Evolutionary conservation across 106 monocot species (phyloP).

Genomic region (Acorus calamus): DNA sequence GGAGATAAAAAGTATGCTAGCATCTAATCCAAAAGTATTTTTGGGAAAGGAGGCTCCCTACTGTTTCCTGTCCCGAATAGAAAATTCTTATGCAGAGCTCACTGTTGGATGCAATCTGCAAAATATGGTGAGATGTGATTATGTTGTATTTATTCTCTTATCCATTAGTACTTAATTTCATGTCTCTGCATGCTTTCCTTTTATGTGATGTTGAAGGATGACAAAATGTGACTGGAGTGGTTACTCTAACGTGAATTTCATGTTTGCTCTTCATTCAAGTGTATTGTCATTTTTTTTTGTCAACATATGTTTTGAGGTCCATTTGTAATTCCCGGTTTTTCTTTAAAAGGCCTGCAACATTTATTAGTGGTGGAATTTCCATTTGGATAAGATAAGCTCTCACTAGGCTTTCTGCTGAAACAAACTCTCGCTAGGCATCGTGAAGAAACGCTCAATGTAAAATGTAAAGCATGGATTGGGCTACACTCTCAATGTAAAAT

Average conservation of each 20-base stretch:
- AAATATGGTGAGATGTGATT: constrained; percentile 36
- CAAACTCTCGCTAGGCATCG: too few relatives aligned
- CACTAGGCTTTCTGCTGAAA: too few relatives aligned
- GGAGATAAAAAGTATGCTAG: constrained; percentile 52
- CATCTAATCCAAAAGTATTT: constrained; percentile 42
- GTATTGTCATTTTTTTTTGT: too few relatives aligned
- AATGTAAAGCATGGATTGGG: too few relatives aligned
- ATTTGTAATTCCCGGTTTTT: too few relatives aligned
- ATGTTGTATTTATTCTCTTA: not conserved
- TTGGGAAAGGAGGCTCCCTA: constrained; percentile 66
- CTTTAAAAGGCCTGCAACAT: too few relatives aligned
- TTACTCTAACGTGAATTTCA: not conserved
- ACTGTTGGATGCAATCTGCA: constrained; percentile 80
- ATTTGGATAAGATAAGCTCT: too few relatives aligned
- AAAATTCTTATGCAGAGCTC: constrained; percentile 62
- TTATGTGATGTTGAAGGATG: not conserved
- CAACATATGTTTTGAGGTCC: too few relatives aligned
- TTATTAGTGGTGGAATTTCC: too few relatives aligned
- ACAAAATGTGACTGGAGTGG: not conserved
- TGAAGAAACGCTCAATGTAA: too few relatives aligned
- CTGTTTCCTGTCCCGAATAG: constrained; percentile 74
- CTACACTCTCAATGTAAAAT: too few relatives aligned
- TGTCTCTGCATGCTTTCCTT: not conserved
- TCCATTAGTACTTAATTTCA: not conserved
- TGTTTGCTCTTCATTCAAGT: not conserved